Conservation (phyloP, 495 filamentous ascomycete species). For the Melanomma pulvis-pyrius region DNA sequence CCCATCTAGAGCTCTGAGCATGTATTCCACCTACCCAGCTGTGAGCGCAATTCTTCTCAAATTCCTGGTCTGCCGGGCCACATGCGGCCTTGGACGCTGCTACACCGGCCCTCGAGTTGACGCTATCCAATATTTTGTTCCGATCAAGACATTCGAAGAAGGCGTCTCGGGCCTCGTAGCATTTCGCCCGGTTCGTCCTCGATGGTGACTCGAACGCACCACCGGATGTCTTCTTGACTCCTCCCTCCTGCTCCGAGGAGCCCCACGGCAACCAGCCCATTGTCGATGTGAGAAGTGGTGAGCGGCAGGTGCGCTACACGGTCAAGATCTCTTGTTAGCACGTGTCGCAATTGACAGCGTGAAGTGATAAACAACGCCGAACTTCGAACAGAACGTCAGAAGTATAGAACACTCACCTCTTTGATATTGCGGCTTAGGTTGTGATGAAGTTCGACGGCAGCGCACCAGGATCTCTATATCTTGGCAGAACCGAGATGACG, state of each 20-base stretch:
- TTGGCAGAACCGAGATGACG: slow-evolving; percentile 1
- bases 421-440: not conserved
- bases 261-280: slow-evolving; percentile 43
- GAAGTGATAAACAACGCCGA: not conserved
- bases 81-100: slow-evolving; percentile 64
- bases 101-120: slow-evolving; percentile 66
- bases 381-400: not conserved
- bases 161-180: slow-evolving; percentile 82
- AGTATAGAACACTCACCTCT: not conserved
- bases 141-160: slow-evolving; percentile 86
- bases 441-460: not conserved
- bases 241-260: slow-evolving; percentile 18
- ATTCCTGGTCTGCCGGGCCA: slow-evolving; percentile 62
- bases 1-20: not conserved
- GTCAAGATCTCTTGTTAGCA: not conserved
- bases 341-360: not conserved
- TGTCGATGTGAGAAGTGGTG: slow-evolving; percentile 12
- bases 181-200: slow-evolving; percentile 72
- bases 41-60: slow-evolving; percentile 74
- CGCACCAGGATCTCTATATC: not conserved
- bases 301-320: slow-evolving; percentile 12
- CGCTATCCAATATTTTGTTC: slow-evolving; percentile 78
- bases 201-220: slow-evolving; percentile 73
- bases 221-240: slow-evolving; percentile 52
- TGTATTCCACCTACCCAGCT: slow-evolving; percentile 68